These are phyloP conservation scores for Marchantia polymorpha DNA, from an alignment of 225 moss, liverwort and hornwort genomes.

Conservation along the genomic window DNA sequence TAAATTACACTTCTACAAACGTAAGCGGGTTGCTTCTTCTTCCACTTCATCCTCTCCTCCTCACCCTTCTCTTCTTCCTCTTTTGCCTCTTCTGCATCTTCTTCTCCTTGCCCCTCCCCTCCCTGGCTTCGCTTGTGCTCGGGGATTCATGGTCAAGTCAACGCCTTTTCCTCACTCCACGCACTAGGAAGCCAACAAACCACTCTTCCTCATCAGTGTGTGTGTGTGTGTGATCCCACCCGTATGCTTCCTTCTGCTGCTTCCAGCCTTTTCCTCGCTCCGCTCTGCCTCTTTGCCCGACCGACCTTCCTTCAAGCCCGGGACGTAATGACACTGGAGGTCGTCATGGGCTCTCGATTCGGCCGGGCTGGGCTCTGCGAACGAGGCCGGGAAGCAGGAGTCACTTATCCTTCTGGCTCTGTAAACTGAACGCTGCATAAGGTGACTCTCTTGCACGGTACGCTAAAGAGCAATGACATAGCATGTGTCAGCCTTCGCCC, in stretches of 20 bases:
- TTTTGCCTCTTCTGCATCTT: too few species aligned
- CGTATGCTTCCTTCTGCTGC: background rate
- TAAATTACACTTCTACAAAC: background rate
- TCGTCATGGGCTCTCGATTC: background rate
- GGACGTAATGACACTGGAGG: background rate
- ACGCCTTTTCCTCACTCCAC: background rate
- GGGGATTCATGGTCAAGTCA: background rate
- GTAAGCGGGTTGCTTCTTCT: background rate
- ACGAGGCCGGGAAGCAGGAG: background rate
- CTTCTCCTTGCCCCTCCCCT: background rate
- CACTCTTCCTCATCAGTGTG: background rate
- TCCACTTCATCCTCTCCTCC: background rate
- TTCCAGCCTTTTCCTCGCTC: background rate
- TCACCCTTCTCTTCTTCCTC: background rate
- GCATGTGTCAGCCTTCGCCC: background rate
- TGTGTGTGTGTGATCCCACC: background rate
- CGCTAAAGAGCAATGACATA: background rate
- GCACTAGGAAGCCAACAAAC: background rate
- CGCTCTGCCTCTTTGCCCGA: background rate
- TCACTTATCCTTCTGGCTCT: background rate
- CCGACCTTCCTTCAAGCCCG: slow-evolving; percentile 1
- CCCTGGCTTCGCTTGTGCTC: background rate
- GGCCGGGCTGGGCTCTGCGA: background rate
- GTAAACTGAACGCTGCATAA: background rate
- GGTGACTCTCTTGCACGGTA: background rate